These are phyloP conservation scores for Tripidium arundinaceum DNA, from an alignment of 202 grass and related monocot genomes.

Conservation along the genomic window DNA sequence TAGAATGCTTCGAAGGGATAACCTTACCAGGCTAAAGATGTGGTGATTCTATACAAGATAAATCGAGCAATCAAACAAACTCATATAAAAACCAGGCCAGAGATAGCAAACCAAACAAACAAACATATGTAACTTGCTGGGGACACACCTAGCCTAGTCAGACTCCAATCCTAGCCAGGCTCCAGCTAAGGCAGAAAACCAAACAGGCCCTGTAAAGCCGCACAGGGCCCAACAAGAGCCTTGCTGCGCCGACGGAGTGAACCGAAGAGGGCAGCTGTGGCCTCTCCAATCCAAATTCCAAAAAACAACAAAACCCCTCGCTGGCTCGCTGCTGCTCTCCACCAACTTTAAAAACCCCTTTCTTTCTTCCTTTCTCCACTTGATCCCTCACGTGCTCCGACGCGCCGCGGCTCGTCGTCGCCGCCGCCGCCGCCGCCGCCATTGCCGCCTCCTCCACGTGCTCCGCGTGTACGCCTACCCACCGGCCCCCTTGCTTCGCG, in stretches of 20 bases:
- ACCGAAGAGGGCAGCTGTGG: neutral
- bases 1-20: too few relatives aligned
- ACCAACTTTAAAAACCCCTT: slow-evolving; percentile 3
- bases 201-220: too few relatives aligned
- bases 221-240: neutral
- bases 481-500: too few relatives aligned
- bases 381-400: slow-evolving; percentile 24
- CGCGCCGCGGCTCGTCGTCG: neutral
- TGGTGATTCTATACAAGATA: too few relatives aligned
- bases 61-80: too few relatives aligned
- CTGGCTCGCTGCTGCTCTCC: neutral
- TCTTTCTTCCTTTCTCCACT: neutral
- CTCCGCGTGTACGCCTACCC: neutral
- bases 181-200: too few relatives aligned
- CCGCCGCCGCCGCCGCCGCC: neutral
- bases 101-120: too few relatives aligned
- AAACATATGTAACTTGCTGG: too few relatives aligned
- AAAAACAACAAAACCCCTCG: neutral
- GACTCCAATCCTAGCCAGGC: too few relatives aligned
- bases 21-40: too few relatives aligned
- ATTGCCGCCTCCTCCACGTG: neutral
- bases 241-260: neutral
- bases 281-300: neutral
- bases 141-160: too few relatives aligned
- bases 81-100: too few relatives aligned